Evolutionary conservation across 768 basidiomycete genomes (phyloP).

Genomic region (Leucogyrophana mollusca): DNA sequence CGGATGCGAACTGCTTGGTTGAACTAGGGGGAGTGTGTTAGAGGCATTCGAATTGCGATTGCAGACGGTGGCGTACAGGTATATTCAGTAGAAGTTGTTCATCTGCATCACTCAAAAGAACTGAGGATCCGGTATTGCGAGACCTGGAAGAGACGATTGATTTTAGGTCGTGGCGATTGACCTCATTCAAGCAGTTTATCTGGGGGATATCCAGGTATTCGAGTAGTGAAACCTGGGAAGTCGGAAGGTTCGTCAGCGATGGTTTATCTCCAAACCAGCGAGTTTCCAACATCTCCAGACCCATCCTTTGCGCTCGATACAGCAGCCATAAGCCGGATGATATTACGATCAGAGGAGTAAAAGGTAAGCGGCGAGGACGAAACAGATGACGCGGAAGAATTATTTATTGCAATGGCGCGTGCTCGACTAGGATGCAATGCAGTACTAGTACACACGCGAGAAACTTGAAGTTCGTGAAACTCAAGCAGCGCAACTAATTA

Average conservation of each 20-base stretch:
- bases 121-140: conserved; percentile 43
- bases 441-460: too few relatives aligned
- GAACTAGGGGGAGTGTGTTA: conserved; percentile 43
- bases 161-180: conserved; percentile 46
- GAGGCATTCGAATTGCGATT: too few relatives aligned
- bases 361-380: too few relatives aligned
- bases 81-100: conserved; percentile 71
- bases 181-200: conserved; percentile 71
- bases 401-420: too few relatives aligned
- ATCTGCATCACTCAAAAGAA: conserved; percentile 68
- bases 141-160: conserved; percentile 45
- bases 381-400: too few relatives aligned
- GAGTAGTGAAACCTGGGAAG: conserved; percentile 50
- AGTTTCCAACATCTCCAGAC: background rate
- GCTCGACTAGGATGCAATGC: too few relatives aligned
- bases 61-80: too few relatives aligned
- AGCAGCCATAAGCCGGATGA: too few relatives aligned
- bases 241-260: background rate
- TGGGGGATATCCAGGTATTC: conserved; percentile 59
- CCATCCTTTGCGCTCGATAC: background rate
- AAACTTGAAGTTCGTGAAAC: too few relatives aligned
- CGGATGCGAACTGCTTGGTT: conserved; percentile 67
- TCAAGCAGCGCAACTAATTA: too few relatives aligned
- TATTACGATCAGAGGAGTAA: too few relatives aligned
- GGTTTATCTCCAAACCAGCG: background rate